Evolutionary conservation across 2,329 filamentous ascomycete genomes (phyloP), one percentile per base, ranked within the genome.

Genomic region (Colletotrichum sp.): DNA sequence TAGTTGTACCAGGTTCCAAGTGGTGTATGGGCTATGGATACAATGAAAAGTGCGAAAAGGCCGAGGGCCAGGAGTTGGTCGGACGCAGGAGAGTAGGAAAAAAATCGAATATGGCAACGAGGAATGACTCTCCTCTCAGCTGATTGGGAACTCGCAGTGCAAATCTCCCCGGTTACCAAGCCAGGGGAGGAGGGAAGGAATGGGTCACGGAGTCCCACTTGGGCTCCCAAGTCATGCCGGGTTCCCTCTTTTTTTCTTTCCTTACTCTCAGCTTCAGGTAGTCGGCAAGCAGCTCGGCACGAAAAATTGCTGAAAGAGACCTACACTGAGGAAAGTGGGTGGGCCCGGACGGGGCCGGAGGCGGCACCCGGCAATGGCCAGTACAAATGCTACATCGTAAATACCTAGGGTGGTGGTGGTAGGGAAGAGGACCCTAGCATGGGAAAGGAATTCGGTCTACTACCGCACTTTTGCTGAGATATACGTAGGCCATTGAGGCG

Each of bases 141-240:
- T 68, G 73, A 75, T 75, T 71, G 69, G 64, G 34, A 68, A 52
- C 36, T 63, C 61, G 57, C 70, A 22, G 64, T 34, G 66, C 71
- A 32, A 60, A 74, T 76, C 65, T 73, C 57, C 64, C 65, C 57
- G 74, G 74, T 74, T 64, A 76, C 74, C 70, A 73, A 74, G 71
- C 64, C 25, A 59, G 39, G 44, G 60, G 11, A 44, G 12, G 19
- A 52, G 59, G 64, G 48, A 64, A 67, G 44, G 64, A 44, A 75
- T 72, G 64, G 59, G 64, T 57, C 39, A 44, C 48, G 30, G 15
- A 73, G 74, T 73, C 70, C 74, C 74, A 75, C 70, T 75, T 75
- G 70, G 74, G 73, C n/a, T 32, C 32, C 44, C 57, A 68, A 72
- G n/a, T 48, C 63, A 64, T 72, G 27, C 63, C 16, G 44, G 44